Evolutionary conservation across 139 green algal genomes (phyloP).

Genomic region (Auxenochlorella pyrenoidosa): DNA sequence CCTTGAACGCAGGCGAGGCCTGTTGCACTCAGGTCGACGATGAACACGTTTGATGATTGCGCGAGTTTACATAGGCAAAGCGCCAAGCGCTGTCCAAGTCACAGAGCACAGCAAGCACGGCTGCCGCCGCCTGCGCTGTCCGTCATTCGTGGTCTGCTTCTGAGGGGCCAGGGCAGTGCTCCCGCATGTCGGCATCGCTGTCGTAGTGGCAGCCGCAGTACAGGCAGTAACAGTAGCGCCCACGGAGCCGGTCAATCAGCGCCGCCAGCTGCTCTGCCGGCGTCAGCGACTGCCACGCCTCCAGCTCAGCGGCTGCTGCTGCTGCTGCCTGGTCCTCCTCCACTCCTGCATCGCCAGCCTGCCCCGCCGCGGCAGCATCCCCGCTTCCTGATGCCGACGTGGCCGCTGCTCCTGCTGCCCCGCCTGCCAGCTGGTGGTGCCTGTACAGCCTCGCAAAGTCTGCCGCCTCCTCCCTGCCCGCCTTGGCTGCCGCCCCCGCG

Average conservation of each 20-base stretch:
- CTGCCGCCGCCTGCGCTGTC: too few species aligned
- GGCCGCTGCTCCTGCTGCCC: neutral
- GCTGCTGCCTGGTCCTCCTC: neutral
- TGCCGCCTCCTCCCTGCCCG: neutral
- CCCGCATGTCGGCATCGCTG: slow-evolving; percentile 18
- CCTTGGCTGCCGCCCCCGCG: neutral
- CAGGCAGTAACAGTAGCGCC: slow-evolving; percentile 47
- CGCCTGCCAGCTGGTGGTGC: neutral
- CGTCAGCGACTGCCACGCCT: slow-evolving; percentile 35
- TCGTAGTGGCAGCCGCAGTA: slow-evolving; percentile 53
- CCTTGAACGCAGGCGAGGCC: too few species aligned
- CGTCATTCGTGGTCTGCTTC: slow-evolving; percentile 48
- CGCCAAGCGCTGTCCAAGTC: too few species aligned
- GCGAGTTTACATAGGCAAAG: too few species aligned
- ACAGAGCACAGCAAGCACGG: too few species aligned
- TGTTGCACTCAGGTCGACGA: too few species aligned
- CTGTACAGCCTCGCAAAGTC: neutral
- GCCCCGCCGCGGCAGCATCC: neutral
- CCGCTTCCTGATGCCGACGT: neutral
- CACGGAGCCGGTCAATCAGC: slow-evolving; percentile 37
- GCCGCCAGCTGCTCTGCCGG: slow-evolving; percentile 26
- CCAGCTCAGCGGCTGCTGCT: neutral
- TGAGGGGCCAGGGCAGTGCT: slow-evolving; percentile 32
- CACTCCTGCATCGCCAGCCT: too few species aligned
- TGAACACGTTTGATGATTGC: too few species aligned